Conservation (phyloP, 1,284 basidiomycete species). For the Hemileia vastatrix region DNA sequence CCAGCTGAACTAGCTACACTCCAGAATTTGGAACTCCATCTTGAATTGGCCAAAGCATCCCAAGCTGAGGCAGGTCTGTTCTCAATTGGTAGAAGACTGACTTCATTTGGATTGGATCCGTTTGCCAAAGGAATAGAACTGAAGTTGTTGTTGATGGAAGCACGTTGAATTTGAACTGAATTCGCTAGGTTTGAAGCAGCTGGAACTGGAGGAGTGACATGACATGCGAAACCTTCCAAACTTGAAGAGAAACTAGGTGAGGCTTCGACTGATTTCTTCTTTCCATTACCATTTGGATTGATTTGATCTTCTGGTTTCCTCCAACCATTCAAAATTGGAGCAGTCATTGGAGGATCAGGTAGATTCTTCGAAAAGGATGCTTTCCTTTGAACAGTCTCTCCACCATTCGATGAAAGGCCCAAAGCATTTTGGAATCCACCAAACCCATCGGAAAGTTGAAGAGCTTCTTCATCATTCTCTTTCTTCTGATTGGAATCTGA, state of each 20-base stretch:
- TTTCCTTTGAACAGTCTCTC: too few species aligned
- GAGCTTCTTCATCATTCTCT: too few species aligned
- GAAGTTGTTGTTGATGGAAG: background rate
- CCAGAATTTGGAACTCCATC: background rate
- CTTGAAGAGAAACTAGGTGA: constrained; percentile 32
- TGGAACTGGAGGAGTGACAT: constrained; percentile 28
- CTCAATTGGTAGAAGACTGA: background rate
- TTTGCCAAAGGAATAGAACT: background rate
- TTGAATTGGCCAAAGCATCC: background rate
- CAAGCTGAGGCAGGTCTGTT: background rate
- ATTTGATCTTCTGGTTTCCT: too few species aligned
- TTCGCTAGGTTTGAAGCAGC: constrained; percentile 1
- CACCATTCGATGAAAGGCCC: too few species aligned
- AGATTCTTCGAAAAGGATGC: too few species aligned
- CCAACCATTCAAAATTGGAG: too few species aligned
- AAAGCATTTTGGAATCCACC: too few species aligned
- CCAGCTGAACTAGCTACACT: background rate
- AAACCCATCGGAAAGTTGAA: too few species aligned
- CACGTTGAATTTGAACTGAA: background rate
- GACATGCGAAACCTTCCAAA: constrained; percentile 34
- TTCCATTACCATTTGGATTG: background rate
- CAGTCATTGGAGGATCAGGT: too few species aligned
- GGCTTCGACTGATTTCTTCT: background rate
- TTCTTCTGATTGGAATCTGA: too few species aligned
- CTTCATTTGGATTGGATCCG: background rate